Evolutionary conservation across 169 alveolate genomes (phyloP).

Genomic region (Sarcocystis neurona): DNA sequence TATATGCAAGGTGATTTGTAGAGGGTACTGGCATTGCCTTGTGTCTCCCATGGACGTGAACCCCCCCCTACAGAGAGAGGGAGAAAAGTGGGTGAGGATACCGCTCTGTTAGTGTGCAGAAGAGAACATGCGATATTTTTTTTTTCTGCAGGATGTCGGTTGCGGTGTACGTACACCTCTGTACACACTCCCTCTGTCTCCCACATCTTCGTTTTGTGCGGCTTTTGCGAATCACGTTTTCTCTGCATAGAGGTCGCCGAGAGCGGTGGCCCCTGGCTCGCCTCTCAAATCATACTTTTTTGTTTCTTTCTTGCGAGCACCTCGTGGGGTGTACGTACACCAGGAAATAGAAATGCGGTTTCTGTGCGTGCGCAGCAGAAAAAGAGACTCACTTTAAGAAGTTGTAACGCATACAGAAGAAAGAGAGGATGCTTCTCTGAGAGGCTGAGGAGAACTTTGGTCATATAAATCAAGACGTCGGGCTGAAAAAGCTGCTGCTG

Average conservation of each 20-base stretch:
- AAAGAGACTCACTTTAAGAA: neutral
- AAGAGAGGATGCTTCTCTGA: slow-evolving; percentile 4
- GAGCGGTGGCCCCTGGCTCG: neutral
- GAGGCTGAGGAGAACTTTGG: neutral
- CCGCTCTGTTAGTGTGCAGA: no score
- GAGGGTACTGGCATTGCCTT: no score
- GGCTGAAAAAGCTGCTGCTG: neutral
- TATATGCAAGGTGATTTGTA: no score
- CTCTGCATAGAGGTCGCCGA: neutral
- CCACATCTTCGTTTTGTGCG: no score
- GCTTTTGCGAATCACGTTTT: no score
- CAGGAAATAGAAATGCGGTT: neutral
- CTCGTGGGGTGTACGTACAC: neutral
- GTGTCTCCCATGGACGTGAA: no score
- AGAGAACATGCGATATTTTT: no score
- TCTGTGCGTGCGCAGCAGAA: neutral
- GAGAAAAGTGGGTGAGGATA: no score
- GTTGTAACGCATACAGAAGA: neutral
- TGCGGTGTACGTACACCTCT: no score
- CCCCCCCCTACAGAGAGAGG: no score
- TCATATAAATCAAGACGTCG: neutral
- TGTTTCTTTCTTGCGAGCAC: neutral
- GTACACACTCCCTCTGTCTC: no score
- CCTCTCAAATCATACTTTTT: neutral
- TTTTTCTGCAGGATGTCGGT: no score